Base-by-base conservation (phyloP, 2,329 filamentous ascomycete genomes). In the Coniochaeta sp. region DNA sequence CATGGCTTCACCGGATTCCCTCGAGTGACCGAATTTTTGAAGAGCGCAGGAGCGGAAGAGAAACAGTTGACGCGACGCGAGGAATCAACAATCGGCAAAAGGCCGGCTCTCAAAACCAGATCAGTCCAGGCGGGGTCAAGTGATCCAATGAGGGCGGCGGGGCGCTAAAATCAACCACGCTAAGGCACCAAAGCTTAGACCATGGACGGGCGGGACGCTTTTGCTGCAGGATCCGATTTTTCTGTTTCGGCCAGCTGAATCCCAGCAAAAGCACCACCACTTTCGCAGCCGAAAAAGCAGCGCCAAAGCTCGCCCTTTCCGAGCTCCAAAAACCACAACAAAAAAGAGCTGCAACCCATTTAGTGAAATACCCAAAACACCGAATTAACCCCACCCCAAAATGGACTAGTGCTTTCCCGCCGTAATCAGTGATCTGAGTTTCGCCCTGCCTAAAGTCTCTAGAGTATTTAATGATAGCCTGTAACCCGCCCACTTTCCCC, bases 261-360 rank as follows among this genome's bases (percentile, higher is more conserved):
- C 8, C n/a, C 12, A 17, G 6, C 47, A 52, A 28, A 52, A 52
- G n/a, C 47, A 52, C 47, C 24, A 22, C 47, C 47, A 52, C n/a
- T 52, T 52, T 28, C 30, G 14, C 47, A 26, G 19, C 47, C 42
- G 40, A 32, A 62, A 59, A 59, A 62, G 52, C 55, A 52, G 60
- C 55, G 59, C 62, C 57, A 63, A 65, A 64, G 62, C 62, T 64
- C 62, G 63, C 64, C 63, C 61, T 55, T 60, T 57, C 59, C 61
- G 55, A 52, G 47, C 47, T 52, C 47, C 47, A 52, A 52, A 52
- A 52, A 36, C 47, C 4, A 17, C 22, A 52, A 52, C 26, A 17
- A 30, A 17, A 52, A 52, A 28, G 17, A 17, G 17, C 1, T 3
- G 5, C 4, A 30, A 30, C 47, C 47, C 24, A 52, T 28, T 52